Evolutionary conservation across 2,329 filamentous ascomycete genomes (phyloP), one percentile per base, ranked within the genome.

Genomic region (Scedosporium minutisporum): DNA sequence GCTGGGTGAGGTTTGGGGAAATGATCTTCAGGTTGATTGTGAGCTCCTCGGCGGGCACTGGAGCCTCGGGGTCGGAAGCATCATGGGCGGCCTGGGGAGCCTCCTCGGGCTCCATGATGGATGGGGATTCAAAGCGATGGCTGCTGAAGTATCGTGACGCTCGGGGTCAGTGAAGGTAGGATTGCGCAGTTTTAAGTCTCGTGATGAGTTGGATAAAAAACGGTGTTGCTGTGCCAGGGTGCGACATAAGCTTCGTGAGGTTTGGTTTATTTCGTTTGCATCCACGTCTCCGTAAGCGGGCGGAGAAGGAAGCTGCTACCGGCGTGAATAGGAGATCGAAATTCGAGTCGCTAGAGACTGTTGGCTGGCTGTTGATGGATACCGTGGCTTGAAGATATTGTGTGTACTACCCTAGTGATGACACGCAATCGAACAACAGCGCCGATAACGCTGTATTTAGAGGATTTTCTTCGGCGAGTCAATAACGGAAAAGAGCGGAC

Each of bases 1-100:
- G 80, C 21, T 77, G 75, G 60, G 76, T 78, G 59, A 78, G 73
- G 14, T 83, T 86, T 3, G 84, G 84, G 64, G 84, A 87, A 48
- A 87, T 70, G 64, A 87, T 75, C 65, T 84, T 79, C 60, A 87
- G 75, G 63, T 80, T 84, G 71, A 86, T 79, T 42, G 74, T 73
- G 61, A 76, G 73, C 65, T 72, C 68, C 16, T 73, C 71, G 41
- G 68, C 65, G 42, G 69, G 66, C 63, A 65, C 66, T 67, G 57
- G 12, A 25, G 16, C 23, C 5, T 57, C 23, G 27, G 23, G 23
- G 48, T 27, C 53, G 10, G 51, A 18, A 53, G 21, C 53, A 46
- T 62, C 25, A 14, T 57, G 48, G 3, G 23, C 21, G 14, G 16
- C 29, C 38, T 44, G 55, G 21, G 60, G 18, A 29, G 21, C 38